A percentile compares a stretch with the other conserved stretches of the same genome.
These are phyloP conservation scores for Clitopilus hobsonii DNA, from an alignment of 768 basidiomycete genomes.

Conservation along the genomic window DNA sequence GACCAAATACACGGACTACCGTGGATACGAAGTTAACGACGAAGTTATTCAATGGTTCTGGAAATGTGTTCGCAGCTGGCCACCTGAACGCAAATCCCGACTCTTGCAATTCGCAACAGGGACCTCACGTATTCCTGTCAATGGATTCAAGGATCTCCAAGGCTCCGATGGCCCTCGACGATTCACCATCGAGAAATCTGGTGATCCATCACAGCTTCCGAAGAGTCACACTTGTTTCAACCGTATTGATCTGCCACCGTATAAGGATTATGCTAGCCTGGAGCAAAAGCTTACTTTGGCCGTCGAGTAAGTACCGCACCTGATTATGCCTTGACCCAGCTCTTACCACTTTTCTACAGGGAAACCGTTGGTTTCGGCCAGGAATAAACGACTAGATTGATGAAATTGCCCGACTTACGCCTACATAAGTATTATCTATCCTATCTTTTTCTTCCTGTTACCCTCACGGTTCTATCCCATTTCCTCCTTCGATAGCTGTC, in stretches of 20 bases:
- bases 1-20: constrained; percentile 99
- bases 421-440: constrained; percentile 3
- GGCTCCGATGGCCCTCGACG: constrained; percentile 95
- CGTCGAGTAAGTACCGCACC: constrained; percentile 67
- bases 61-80: constrained; percentile 98
- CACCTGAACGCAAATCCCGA: constrained; percentile 95
- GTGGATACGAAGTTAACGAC: constrained; percentile 92
- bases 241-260: constrained; percentile 94
- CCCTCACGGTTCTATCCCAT: background rate
- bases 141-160: constrained; percentile 98
- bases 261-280: constrained; percentile 90
- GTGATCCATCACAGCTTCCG: constrained; percentile 92
- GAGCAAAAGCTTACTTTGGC: constrained; percentile 95
- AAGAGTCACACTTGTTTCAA: constrained; percentile 98
- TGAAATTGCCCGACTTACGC: background rate
- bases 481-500: background rate
- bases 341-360: constrained; percentile 29
- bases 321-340: constrained; percentile 6
- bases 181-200: constrained; percentile 98
- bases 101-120: constrained; percentile 96
- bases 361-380: constrained; percentile 95
- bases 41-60: constrained; percentile 99
- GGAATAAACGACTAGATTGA: constrained; percentile 46
- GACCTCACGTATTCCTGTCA: constrained; percentile 95
- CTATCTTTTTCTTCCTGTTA: constrained; percentile 5